Conservation (phyloP, 805 yeast genomes). For the Candida cerambycidarum region DNA sequence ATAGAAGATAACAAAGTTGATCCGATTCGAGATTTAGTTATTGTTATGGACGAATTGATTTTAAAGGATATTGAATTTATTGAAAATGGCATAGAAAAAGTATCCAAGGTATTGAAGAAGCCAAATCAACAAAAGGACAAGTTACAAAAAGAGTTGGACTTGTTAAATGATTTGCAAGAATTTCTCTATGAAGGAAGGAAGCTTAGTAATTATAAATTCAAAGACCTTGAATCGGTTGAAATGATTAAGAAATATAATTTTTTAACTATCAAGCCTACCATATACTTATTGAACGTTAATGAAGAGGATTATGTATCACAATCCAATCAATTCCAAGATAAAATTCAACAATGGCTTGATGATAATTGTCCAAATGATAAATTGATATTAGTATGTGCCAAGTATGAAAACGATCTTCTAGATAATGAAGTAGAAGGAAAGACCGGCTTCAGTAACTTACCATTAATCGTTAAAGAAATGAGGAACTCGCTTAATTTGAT, state of each 20-base stretch:
- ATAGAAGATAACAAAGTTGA: constrained; percentile 50
- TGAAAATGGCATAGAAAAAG: constrained; percentile 45
- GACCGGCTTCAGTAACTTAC: constrained; percentile 49
- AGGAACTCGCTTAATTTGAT: constrained; percentile 67
- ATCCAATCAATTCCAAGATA: constrained; percentile 49
- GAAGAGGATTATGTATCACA: constrained; percentile 62
- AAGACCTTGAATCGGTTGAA: constrained; percentile 56
- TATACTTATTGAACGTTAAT: constrained; percentile 71
- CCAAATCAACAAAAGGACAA: constrained; percentile 27
- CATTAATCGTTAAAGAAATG: constrained; percentile 64
- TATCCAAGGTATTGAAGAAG: constrained; percentile 26
- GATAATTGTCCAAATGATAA: constrained; percentile 60
- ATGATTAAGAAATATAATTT: constrained; percentile 70
- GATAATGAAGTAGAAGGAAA: constrained; percentile 14
- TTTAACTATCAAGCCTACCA: constrained; percentile 86
- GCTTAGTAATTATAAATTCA: constrained; percentile 61
- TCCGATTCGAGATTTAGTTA: constrained; percentile 61
- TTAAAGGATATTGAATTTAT: constrained; percentile 63
- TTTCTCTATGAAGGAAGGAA: constrained; percentile 52
- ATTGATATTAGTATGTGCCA: constrained; percentile 44
- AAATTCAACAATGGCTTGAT: constrained; percentile 64
- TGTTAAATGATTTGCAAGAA: constrained; percentile 33
- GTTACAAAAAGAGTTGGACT: constrained; percentile 27
- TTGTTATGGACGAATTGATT: constrained; percentile 63
- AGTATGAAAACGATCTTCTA: constrained; percentile 43